phyloP scores from a whole-genome alignment of 164 flowering plant genomes.

The Umbilicus rupestris region DNA sequence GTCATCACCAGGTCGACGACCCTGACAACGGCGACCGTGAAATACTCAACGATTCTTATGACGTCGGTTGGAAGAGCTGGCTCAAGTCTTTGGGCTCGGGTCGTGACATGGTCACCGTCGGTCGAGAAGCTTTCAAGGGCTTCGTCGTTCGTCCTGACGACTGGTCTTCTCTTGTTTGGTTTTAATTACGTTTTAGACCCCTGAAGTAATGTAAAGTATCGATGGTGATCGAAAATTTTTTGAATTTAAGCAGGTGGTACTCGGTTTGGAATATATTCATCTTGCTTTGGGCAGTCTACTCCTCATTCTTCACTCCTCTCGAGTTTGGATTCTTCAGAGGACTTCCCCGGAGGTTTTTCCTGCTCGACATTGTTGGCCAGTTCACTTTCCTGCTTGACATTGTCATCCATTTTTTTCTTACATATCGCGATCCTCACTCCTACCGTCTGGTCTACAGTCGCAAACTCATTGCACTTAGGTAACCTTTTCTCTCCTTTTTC shows the following conservation, averaged over 20 bases:
- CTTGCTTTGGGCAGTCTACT: slow-evolving; percentile 81
- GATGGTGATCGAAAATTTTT: too few relatives aligned
- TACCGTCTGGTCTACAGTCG: slow-evolving; percentile 58
- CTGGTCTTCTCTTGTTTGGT: neutral
- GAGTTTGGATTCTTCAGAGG: slow-evolving; percentile 98
- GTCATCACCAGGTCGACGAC: neutral
- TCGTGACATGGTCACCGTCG: neutral
- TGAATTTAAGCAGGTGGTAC: slow-evolving; percentile 54
- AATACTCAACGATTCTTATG: neutral
- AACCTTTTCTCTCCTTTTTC: slow-evolving; percentile 2
- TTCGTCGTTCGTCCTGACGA: slow-evolving; percentile 7
- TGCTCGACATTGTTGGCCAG: slow-evolving; percentile 77
- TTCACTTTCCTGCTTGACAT: slow-evolving; percentile 74
- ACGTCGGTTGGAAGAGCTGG: neutral
- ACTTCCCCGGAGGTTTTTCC: slow-evolving; percentile 49
- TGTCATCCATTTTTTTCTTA: slow-evolving; percentile 53
- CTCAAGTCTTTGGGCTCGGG: slow-evolving; percentile 4
- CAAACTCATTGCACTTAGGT: slow-evolving; percentile 63
- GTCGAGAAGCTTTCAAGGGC: slow-evolving; percentile 2
- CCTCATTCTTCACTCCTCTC: slow-evolving; percentile 88
- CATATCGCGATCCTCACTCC: slow-evolving; percentile 67
- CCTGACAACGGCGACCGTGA: neutral
- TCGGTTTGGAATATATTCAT: slow-evolving; percentile 62
- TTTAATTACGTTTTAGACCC: too few relatives aligned
- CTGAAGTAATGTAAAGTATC: too few relatives aligned